Evolutionary conservation across 192 early-diverging fungal species (phyloP), one percentile per base, ranked within the genome.

Genomic region (Polychytrium aggregatum): DNA sequence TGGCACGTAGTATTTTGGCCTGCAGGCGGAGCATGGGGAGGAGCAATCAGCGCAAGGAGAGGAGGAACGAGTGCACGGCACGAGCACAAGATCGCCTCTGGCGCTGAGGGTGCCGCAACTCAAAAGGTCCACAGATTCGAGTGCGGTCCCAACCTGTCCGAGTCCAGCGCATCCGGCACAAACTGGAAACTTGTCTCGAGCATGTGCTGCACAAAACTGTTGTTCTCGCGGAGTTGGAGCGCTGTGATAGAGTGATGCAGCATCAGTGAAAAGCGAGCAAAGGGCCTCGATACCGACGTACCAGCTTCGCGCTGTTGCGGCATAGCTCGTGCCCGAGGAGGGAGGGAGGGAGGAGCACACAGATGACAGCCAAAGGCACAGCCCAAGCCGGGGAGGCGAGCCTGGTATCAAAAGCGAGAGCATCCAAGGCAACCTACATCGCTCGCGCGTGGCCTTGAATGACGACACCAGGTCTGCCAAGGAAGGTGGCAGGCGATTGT

Each of bases 131-230:
- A 20, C 10, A 28, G 4, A 27, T 25, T 25, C n/a, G 10, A 39
- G n/a, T n/a, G n/a, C n/a, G n/a, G n/a, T n/a, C n/a, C 40, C 42
- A 63, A 88, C 86, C 74, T 80, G 60, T 87, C 89, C 27, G 83
- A 81, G 63, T 95, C 94, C 18, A 77, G 62, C 16, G 82, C 61
- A 38, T 90, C 84, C 10, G 90, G 92, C 28, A 92, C 67, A 52
- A 77, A 81, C 57, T 81, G 76, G 51, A 86, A 78, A 57, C 86
- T 88, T 30, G 83, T 71, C 46, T 95, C 88, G 27, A 93, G 60
- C 88, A 97, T 82, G 58, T 84, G 68, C 49, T 68, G 67, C 56
- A 64, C 40, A 31, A 67, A 74, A 11, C 51, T 35, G 16, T 41
- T 46, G 30, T 69, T 70, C 7, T 77, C 66, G 14, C 46, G 28